Evolutionary conservation across 345 rosid genomes (phyloP), one percentile per base, ranked within the genome.

Genomic region (Schrenkiella parvula): DNA sequence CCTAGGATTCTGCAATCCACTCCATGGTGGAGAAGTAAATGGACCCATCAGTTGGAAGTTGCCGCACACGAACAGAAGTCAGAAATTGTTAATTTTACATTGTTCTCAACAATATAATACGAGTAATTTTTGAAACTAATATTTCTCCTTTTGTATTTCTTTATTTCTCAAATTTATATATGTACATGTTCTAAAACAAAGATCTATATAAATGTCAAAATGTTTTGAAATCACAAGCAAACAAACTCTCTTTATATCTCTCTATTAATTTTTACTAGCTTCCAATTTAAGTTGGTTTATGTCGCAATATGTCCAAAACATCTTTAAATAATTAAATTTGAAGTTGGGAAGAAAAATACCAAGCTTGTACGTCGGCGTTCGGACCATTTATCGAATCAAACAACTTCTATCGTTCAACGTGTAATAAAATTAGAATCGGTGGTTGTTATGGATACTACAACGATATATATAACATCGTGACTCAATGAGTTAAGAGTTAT

Each of bases 1-100:
- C 79, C 69, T 75, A n/a, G 79, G 79, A 69, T 76, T 64, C 76
- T 76, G 47, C 63, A 64, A 59, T 70, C 80, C 75, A 76, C 80
- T 64, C 61, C 76, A 38, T 54, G 75, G 71, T 76, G 80, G 80
- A 55, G 75, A 22, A 48, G 53, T 64, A 70, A 76, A 63, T 64
- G 76, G 80, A 76, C 80, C 80, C 80, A 76, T 76, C 29, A 37
- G 52, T 54, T 63, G 53, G 66, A 63, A 57, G 54, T 76, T 70
- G 80, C 76, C 61, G 47, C 80, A 50, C 80, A 61, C 61, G 54
- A 76, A 69, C 60, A 44, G 25, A 70, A 76, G 70, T 76, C 46
- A 69, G 47, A 62, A 34, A 15, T 63, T 43, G 51, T 48, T 61
- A 62, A 21, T 41, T 53, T 55, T 60, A 69, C 70, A 14, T 60